phyloP scores from a whole-genome alignment of 2,329 filamentous ascomycete genomes.

The Tolypocladium cylindrosporum region DNA sequence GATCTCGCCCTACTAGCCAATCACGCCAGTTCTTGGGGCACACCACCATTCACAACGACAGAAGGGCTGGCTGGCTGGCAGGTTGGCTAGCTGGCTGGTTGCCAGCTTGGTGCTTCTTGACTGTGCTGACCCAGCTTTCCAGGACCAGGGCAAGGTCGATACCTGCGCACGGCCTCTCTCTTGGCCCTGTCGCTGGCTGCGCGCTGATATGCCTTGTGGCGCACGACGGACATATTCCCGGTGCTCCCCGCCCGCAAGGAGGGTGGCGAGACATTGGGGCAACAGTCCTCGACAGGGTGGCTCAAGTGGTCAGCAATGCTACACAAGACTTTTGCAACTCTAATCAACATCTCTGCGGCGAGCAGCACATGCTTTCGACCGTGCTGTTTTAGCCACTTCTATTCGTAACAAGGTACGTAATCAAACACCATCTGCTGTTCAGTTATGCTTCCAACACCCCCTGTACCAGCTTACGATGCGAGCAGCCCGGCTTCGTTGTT shows the following conservation, averaged over 20 bases:
- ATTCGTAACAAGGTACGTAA: not conserved
- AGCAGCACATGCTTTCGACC: not conserved
- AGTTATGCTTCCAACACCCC: not conserved
- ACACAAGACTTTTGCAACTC: not conserved
- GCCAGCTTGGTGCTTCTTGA: too few relatives aligned
- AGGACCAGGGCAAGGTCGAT: not conserved
- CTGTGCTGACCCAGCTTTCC: not conserved
- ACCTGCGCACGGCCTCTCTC: not conserved
- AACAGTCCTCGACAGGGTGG: not conserved
- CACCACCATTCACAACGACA: not conserved
- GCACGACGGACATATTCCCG: not conserved
- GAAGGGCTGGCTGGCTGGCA: not conserved
- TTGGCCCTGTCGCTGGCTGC: not conserved
- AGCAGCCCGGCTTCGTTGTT: not conserved
- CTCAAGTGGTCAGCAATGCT: not conserved
- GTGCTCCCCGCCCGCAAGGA: constrained; percentile 2
- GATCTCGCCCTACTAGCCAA: not conserved
- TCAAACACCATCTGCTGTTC: not conserved
- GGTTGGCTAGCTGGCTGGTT: not conserved
- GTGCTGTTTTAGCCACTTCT: not conserved
- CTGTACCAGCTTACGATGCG: not conserved
- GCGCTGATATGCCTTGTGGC: not conserved
- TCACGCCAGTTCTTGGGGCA: not conserved
- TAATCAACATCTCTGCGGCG: not conserved
- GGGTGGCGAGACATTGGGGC: not conserved